Evolutionary conservation across 192 early-diverging fungal species (phyloP).

Genomic region (Polychytrium aggregatum): DNA sequence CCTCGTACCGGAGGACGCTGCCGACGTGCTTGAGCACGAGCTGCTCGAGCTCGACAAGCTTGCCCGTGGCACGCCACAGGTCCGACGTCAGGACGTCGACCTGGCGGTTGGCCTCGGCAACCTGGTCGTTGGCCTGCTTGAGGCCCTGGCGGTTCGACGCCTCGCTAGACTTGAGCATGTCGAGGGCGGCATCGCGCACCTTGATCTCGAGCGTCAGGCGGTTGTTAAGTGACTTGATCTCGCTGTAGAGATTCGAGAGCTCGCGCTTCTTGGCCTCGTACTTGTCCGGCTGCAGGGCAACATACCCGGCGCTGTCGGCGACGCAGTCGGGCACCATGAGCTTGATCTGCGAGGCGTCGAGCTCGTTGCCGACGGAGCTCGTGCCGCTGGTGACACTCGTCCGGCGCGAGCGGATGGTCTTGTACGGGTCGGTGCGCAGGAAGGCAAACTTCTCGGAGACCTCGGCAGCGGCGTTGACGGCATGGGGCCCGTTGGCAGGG

Average conservation of each 20-base stretch:
- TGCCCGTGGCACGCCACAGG: slow-evolving; percentile 14
- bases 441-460: too few species aligned
- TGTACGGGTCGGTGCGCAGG: too few species aligned
- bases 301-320: slow-evolving; percentile 17
- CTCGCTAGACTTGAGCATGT: slow-evolving; percentile 14
- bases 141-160: slow-evolving; percentile 7
- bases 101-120: slow-evolving; percentile 17
- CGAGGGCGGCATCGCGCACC: slow-evolving; percentile 29
- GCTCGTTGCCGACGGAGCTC: too few species aligned
- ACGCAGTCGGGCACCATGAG: slow-evolving; percentile 21
- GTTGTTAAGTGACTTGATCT: slow-evolving; percentile 22
- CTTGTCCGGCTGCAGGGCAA: slow-evolving; percentile 14
- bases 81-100: slow-evolving; percentile 28
- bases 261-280: slow-evolving; percentile 28
- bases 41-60: slow-evolving; percentile 30
- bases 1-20: slow-evolving; percentile 21
- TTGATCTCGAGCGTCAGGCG: slow-evolving; percentile 26
- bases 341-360: too few species aligned
- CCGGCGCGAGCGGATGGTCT: too few species aligned
- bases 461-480: too few species aligned
- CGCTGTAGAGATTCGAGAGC: slow-evolving; percentile 8
- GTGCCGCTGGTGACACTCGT: too few species aligned
- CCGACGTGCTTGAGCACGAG: slow-evolving; percentile 29
- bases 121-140: slow-evolving; percentile 16
- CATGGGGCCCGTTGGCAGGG: too few species aligned